Percentiles rank a stretch among this genome's conserved stretches.
phyloP scores from a whole-genome alignment of 176 grass and related monocot genomes.

The Thalia dealbata region DNA sequence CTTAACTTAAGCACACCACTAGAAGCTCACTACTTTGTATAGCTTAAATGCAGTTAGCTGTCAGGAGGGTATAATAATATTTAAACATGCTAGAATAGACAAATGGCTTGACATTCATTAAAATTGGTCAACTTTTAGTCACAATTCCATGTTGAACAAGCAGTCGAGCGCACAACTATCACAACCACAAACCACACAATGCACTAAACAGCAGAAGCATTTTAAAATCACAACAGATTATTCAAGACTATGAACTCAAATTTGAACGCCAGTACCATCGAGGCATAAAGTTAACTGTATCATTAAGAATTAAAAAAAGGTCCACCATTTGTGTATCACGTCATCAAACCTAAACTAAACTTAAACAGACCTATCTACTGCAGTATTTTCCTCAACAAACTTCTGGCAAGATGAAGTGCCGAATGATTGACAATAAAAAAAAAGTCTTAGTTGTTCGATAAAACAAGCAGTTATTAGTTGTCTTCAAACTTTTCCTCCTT shows the following conservation, averaged over 20 bases:
- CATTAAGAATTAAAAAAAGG: neutral
- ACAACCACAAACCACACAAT: neutral
- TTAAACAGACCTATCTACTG: neutral
- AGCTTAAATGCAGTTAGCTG: too few species aligned
- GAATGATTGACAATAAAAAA: slow-evolving; percentile 21
- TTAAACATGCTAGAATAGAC: too few species aligned
- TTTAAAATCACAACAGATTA: neutral
- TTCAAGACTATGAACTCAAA: neutral
- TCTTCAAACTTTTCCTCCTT: slow-evolving; percentile 30
- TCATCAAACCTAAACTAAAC: neutral
- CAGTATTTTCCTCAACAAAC: neutral
- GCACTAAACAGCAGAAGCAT: neutral
- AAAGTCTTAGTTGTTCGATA: slow-evolving; percentile 29
- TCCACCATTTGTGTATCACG: neutral
- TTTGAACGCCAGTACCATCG: neutral
- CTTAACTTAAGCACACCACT: too few species aligned
- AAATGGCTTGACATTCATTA: neutral
- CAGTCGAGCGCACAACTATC: neutral
- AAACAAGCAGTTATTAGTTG: slow-evolving; percentile 14
- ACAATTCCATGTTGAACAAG: neutral
- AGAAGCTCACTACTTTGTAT: too few species aligned
- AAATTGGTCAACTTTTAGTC: neutral
- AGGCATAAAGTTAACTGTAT: neutral
- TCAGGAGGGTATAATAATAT: too few species aligned
- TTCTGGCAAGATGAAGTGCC: slow-evolving; percentile 3